Evolutionary conservation across 148 eudicot genomes (phyloP), one percentile per base, ranked within the genome.

Genomic region (Rhododendron henanense): DNA sequence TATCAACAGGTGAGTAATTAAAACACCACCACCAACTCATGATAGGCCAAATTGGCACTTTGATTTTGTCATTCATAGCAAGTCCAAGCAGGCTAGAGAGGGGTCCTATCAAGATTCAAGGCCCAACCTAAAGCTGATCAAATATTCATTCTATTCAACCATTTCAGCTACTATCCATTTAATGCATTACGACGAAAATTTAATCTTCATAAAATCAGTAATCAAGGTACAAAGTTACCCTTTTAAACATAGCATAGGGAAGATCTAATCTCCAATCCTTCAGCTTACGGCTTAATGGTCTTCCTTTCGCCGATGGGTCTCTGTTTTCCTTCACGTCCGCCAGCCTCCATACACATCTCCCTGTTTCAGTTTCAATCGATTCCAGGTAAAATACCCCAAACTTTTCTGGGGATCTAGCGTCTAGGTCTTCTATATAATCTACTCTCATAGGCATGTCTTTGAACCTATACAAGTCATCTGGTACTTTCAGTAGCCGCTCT

Each of bases 311-410:
- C 50, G 88, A 87, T 33, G 98, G 96, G 85, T 95, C 96, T 85
- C 96, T 90, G 78, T 97, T 97, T 91, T 89, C 99, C 89, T 84
- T 91, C 23, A 97, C 99, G 84, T 95, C 94, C 31, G 99, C 99
- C 91, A 97, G 84, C 88, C 90, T 94, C 98, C 98, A 97, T 9
- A 89, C 87, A 81, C 98, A 95, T 74, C 93, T 88, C 48, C 89
- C 90, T 6, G 91, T 84, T 83, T 97, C 95, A 19, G 87, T 78
- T 83, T 96, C 95, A 39, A 94, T 83, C 11, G 94, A 88, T 73
- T 96, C 99, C 23, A 96, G 89, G 78, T 69, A 90, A 91, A 93
- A 96, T 35, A 97, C 91, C n/a, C 91, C 90, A 63, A 51, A 83
- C 86, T 95, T 95, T 82, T 90, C 93, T 50, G 77, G 88, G 83